Percentiles rank a stretch among this genome's conserved stretches.
phyloP scores from a whole-genome alignment of 352 stramenopile species.

The Peronospora belbahrii region DNA sequence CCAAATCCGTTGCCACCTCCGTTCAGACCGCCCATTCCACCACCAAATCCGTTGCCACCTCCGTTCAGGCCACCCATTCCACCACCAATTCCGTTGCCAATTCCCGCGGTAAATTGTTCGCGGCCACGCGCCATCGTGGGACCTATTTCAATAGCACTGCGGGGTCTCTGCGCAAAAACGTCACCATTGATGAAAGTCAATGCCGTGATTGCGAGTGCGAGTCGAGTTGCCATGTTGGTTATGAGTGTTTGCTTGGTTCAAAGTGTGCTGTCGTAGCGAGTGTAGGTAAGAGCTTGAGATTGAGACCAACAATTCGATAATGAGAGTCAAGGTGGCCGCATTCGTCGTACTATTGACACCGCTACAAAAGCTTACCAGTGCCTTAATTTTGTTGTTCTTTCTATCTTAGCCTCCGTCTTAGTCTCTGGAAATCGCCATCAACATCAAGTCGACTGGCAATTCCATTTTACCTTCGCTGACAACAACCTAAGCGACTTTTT shows the following conservation, averaged over 20 bases:
- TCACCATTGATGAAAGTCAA: constrained; percentile 9
- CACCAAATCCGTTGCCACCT: constrained; percentile 3
- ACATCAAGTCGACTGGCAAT: too few relatives aligned
- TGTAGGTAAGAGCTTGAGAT: constrained; percentile 2
- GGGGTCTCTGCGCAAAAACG: constrained; percentile 16
- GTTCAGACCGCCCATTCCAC: not conserved
- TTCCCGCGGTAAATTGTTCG: constrained; percentile 14
- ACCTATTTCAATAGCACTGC: constrained; percentile 8
- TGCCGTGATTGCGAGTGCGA: constrained; percentile 11
- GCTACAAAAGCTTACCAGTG: too few relatives aligned
- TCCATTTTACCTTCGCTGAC: too few relatives aligned
- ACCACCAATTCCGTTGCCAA: constrained; percentile 1
- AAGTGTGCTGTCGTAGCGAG: not conserved
- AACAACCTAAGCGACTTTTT: too few relatives aligned
- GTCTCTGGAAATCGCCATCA: too few relatives aligned
- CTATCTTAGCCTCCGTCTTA: too few relatives aligned
- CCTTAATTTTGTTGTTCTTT: too few relatives aligned
- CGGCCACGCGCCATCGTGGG: constrained; percentile 6
- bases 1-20: not conserved
- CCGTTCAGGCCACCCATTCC: constrained; percentile 1
- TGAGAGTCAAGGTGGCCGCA: not conserved
- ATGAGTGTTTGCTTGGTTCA: not conserved
- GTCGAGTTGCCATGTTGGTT: constrained; percentile 12
- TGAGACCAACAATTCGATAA: constrained; percentile 7
- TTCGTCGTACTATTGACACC: too few relatives aligned